Evolutionary conservation across 257 asterid species (phyloP), one percentile per base, ranked within the genome.

Genomic region (Eustoma russellianum): DNA sequence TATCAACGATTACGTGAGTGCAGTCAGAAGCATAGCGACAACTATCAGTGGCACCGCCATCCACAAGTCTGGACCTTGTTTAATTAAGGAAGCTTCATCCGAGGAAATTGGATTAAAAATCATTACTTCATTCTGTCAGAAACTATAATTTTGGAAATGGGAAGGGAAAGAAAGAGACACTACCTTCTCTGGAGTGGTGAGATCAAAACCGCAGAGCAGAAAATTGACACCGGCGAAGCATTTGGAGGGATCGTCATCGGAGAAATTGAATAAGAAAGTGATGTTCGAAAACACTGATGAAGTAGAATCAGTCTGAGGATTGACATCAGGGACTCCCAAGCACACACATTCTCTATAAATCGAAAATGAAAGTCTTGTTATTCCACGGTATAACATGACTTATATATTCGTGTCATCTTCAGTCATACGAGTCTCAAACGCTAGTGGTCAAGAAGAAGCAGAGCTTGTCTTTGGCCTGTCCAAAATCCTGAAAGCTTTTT

Each of bases 41-140:
- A 67, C 66, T 82, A 55, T 87, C 97, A 48, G 66, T 46, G 43
- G 80, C 98, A 15, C 97, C 98, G n/a, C 88, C 90, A 50, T 74
- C 82, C 5, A 79, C 48, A 33, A 91, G 82, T 84, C 68, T 80
- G 69, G 66, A 68, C 44, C 78, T 78, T 33, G 80, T 61, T 97
- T 91, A 73, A 34, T 55, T 11, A 55, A 55, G 15, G 10, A 16
- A 38, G 12, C 5, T 11, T 54, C 15, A 35, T 0, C 6, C 14
- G 19, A 3, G 33, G 33, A 24, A 24, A 24, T 24, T 24, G 30
- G 30, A 24, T 24, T 7, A 18, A 43, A 24, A 15, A 57, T 44
- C 44, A 1, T n/a, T 7, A 46, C 61, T 17, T 17, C 50, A 53
- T 24, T 24, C 30, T 2, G 30, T 24, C 1, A 18, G 17, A 7